Percentiles rank a stretch among this genome's conserved stretches.
Conservation (phyloP, 768 basidiomycete species). For the Dentipellis fragilis region DNA sequence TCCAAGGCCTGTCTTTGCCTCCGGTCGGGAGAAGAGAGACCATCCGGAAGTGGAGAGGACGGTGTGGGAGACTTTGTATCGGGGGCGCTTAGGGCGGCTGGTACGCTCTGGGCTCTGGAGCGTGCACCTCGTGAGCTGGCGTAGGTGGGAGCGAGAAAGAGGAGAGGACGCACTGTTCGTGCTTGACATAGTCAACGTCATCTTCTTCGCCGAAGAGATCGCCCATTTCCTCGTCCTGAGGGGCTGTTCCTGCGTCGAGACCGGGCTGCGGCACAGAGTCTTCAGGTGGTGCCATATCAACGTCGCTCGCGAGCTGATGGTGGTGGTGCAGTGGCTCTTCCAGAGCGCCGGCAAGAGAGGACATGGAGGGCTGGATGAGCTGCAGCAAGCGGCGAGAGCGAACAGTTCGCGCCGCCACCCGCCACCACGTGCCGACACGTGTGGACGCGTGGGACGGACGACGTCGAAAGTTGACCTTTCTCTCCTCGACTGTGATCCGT, state of each 20-base stretch:
- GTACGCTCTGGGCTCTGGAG: slow-evolving; percentile 5
- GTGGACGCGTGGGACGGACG: not conserved
- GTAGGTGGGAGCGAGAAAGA: not conserved
- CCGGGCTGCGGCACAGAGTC: not conserved
- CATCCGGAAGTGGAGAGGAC: slow-evolving; percentile 29
- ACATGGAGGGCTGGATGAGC: not conserved
- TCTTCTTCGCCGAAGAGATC: slow-evolving; percentile 76
- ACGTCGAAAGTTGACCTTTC: no score
- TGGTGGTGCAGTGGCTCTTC: not conserved
- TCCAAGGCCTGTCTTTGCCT: slow-evolving; percentile 58
- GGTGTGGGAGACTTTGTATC: slow-evolving; percentile 22
- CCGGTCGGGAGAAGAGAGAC: slow-evolving; percentile 51
- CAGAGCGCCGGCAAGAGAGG: slow-evolving; percentile 4
- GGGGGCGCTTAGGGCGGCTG: slow-evolving; percentile 14
- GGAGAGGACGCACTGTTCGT: slow-evolving; percentile 32
- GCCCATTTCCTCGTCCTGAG: slow-evolving; percentile 39
- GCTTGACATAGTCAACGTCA: slow-evolving; percentile 37
- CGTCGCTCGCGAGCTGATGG: not conserved
- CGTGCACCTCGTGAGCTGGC: not conserved
- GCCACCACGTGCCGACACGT: not conserved
- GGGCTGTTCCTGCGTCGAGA: not conserved
- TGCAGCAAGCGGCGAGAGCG: not conserved
- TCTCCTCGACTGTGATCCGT: no score
- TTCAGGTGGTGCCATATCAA: slow-evolving; percentile 9
- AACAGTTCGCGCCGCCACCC: not conserved